Evolutionary conservation across 768 basidiomycete genomes (phyloP), one percentile per base, ranked within the genome.

Genomic region (Lentinula lateritia): DNA sequence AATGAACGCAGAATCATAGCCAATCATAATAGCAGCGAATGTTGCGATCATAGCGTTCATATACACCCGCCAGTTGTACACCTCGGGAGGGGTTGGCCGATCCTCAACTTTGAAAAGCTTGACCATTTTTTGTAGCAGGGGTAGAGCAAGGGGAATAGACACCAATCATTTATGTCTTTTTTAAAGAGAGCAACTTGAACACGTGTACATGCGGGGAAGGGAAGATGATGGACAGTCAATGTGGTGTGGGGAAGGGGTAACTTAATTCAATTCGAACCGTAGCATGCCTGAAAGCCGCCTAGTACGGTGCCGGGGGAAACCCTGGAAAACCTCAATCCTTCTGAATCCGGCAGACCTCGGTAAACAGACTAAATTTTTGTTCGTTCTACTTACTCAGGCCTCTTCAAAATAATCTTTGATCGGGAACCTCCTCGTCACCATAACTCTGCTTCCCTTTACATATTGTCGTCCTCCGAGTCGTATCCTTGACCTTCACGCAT

Each of bases 11-110:
- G 59, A 60, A 61, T 54, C 68, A 18, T 62, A 76, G 67, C 76
- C 76, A 60, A 78, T 77, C 74, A 75, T 77, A 34, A 74, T 70
- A 48, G 76, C 76, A 6, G 74, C 78, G 58, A 73, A 76, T 4
- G 76, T 69, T 34, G 70, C 72, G 16, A 72, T 66, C 35, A 73
- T 65, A 18, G 75, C 69, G 28, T 72, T 72, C 18, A 70, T 56
- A 53, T 80, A 78, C 1, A 77, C 73, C 41, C 75, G 70, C 71
- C 71, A 76, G 64, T 79, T 79, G 70, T 79, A 79, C 5, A 77
- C 71, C 48, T 75, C 70, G n/a, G 62, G 61, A 18, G 70, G 71
- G 5, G 70, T 72, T 6, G 70, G 68, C 1, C 71, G 63, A 61
- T 72, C 71, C 45, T 72, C 71, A 20, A 70, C 60, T 60, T 65